Evolutionary conservation across 2,329 filamentous ascomycete species (phyloP), one percentile per base, ranked within the genome.

Genomic region (Alternaria incomplexa): DNA sequence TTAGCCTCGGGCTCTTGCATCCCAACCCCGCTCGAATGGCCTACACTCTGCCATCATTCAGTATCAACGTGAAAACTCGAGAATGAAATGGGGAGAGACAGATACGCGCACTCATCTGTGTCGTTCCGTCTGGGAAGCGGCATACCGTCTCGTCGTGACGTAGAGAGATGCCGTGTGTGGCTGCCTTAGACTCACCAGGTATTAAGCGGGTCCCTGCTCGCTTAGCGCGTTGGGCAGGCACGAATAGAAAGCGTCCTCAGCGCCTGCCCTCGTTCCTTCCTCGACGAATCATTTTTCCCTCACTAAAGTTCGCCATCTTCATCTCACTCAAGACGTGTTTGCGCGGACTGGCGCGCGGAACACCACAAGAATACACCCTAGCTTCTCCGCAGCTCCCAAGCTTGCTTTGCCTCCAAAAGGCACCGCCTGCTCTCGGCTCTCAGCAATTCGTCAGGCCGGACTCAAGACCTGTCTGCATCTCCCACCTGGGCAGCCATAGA

Each of bases 401-500:
- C 8, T 40, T 40, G 36, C 15, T 40, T 40, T 40, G n/a, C 36
- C 15, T 3, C 36, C 36, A 40, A 17, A 40, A 40, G 36, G 36
- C 26, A 15, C 48, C 10, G 53, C 15, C 40, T 20, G 61, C 65
- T 65, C 65, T 64, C 64, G 63, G 64, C 15, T 40, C 36, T 17
- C 48, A 30, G 44, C 63, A 46, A 43, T 43, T 47, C 20, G 56
- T 17, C 23, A 51, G 56, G 40, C 46, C 30, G 43, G 60, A 70
- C 67, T 69, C 72, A 68, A 64, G 57, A 62, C 61, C 64, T 56
- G 58, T 56, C 64, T 32, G 30, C 30, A 32, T 32, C 30, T 32
- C 30, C 30, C 30, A 32, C 30, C 30, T 32, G 30, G 30, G 30
- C 30, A 32, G 30, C 30, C 30, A 32, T 32, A 32, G 30, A 32